These are phyloP conservation scores for Podaxis carcinomalis DNA, from an alignment of 768 basidiomycete genomes.

Conservation along the genomic window DNA sequence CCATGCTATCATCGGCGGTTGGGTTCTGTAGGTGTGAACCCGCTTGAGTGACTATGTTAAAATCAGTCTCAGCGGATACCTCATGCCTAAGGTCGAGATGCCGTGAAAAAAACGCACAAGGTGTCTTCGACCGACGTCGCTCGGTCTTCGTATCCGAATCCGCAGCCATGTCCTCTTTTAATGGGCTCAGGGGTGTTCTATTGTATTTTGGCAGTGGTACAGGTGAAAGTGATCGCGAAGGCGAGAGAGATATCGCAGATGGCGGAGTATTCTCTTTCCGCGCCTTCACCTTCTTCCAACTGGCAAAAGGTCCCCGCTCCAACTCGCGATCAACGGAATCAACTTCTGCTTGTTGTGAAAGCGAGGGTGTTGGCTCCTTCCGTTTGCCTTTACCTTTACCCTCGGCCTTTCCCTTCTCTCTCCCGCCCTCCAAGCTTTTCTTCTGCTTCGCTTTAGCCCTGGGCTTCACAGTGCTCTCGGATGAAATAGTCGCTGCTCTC, in stretches of 20 bases:
- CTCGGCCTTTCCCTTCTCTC: conserved; percentile 27
- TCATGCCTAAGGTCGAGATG: neutral
- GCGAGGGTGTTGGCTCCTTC: conserved; percentile 6
- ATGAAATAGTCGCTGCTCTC: conserved; percentile 35
- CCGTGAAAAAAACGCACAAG: neutral
- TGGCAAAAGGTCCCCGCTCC: conserved; percentile 33
- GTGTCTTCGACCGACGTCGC: neutral
- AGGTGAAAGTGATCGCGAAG: neutral
- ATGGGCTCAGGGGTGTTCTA: neutral
- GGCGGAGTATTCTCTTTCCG: neutral
- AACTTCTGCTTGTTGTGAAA: conserved; percentile 35
- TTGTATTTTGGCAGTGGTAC: neutral
- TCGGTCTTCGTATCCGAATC: neutral
- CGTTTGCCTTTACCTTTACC: conserved; percentile 26
- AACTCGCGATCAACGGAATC: conserved; percentile 56
- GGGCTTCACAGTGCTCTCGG: neutral
- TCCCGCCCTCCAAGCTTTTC: neutral
- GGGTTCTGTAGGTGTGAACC: neutral
- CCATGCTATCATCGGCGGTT: conserved; percentile 39
- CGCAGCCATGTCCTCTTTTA: neutral
- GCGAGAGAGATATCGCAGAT: neutral
- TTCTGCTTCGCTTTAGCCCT: neutral
- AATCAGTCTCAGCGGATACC: neutral
- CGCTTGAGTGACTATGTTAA: neutral
- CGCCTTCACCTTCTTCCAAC: neutral